Evolutionary conservation across 2,329 filamentous ascomycete species (phyloP).

Genomic region (Onygena corvina): DNA sequence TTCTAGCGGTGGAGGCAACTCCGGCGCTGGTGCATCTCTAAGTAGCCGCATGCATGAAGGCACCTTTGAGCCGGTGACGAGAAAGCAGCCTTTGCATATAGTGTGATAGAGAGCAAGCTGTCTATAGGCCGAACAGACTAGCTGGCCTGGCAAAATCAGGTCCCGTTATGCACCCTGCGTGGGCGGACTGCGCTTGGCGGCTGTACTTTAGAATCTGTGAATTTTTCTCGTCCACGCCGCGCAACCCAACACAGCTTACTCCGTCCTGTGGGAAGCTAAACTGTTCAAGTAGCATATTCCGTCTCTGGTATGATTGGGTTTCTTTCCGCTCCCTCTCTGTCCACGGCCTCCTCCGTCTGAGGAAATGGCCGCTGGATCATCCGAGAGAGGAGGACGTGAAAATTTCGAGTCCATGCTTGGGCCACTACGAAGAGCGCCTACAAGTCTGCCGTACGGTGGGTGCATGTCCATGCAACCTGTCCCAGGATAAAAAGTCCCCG

Average conservation of each 20-base stretch:
- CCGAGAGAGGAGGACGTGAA: neutral
- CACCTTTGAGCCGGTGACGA: neutral
- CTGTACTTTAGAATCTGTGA: neutral
- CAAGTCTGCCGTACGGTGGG: slow-evolving; percentile 2
- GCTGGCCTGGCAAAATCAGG: neutral
- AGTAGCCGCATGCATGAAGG: neutral
- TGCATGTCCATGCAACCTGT: neutral
- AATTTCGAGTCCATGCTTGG: neutral
- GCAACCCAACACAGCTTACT: too few relatives aligned
- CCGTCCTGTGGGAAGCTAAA: too few relatives aligned
- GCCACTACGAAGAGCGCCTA: neutral
- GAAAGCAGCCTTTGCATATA: neutral
- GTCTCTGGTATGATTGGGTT: too few relatives aligned
- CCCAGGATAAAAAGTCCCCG: neutral
- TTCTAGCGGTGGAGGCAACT: neutral
- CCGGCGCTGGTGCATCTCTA: neutral
- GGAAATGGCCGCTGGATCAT: neutral
- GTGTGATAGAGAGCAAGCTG: neutral
- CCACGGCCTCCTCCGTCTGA: neutral
- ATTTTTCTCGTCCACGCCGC: too few relatives aligned
- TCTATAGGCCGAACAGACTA: neutral
- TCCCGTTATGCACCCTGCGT: neutral
- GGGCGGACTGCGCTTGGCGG: slow-evolving; percentile 1
- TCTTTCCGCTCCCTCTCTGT: neutral
- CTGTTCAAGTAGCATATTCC: too few relatives aligned